phyloP scores from a whole-genome alignment of 1,139 yeast genomes.

The Suhomyces atakaporum region DNA sequence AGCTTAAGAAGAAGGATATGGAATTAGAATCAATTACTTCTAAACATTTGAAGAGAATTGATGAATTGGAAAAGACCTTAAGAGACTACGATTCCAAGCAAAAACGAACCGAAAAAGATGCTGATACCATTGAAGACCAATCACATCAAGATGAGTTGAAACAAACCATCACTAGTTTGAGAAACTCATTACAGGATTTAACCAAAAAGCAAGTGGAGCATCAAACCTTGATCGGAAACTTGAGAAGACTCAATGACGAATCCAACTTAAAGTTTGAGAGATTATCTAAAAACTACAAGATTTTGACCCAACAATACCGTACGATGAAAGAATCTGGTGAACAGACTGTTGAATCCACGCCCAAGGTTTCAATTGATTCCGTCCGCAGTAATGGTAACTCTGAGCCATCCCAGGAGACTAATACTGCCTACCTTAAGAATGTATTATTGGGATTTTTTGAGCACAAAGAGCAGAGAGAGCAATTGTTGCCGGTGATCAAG shows the following conservation, averaged over 20 bases:
- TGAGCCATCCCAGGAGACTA: slow-evolving; percentile 15
- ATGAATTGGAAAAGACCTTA: slow-evolving; percentile 44
- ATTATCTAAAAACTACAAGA: slow-evolving; percentile 64
- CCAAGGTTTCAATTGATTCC: slow-evolving; percentile 5
- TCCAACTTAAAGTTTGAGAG: slow-evolving; percentile 64
- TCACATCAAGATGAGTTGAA: slow-evolving; percentile 26
- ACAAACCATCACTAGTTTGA: slow-evolving; percentile 46
- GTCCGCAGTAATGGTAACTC: slow-evolving; percentile 1
- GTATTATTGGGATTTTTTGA: slow-evolving; percentile 87
- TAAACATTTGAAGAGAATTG: slow-evolving; percentile 27
- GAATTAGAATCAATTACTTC: slow-evolving; percentile 42
- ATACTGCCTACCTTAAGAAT: slow-evolving; percentile 79
- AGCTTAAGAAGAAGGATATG: slow-evolving; percentile 52
- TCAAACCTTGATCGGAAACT: slow-evolving; percentile 56
- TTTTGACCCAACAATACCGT: slow-evolving; percentile 59
- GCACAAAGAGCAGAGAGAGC: slow-evolving; percentile 86
- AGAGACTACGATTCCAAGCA: slow-evolving; percentile 27
- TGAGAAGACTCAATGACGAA: slow-evolving; percentile 71
- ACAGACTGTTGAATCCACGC: slow-evolving; percentile 1
- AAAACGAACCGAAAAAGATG: slow-evolving; percentile 7
- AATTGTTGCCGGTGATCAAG: slow-evolving; percentile 81
- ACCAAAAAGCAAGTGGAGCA: slow-evolving; percentile 55
- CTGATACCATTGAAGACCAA: slow-evolving; percentile 28
- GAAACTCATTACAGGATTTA: slow-evolving; percentile 53
- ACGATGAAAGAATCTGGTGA: slow-evolving; percentile 19